These are phyloP conservation scores for Arabis hirsuta DNA, from an alignment of 345 rosid species.

Conservation along the genomic window DNA sequence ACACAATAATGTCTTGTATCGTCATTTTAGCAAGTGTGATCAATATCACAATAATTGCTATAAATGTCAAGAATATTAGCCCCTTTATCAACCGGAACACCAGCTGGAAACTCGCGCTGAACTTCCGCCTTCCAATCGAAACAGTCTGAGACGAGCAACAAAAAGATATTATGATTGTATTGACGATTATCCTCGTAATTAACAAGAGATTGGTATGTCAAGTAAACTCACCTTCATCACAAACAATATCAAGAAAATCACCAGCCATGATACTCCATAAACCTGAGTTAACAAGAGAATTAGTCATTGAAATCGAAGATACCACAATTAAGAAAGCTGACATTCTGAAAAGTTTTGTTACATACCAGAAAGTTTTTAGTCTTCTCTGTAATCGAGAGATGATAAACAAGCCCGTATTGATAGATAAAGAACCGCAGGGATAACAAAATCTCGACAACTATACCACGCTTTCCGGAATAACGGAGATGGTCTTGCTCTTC, in stretches of 20 bases:
- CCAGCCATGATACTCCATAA: constrained; percentile 95
- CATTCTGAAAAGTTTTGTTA: constrained; percentile 12
- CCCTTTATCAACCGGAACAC: constrained; percentile 96
- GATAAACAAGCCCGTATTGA: constrained; percentile 96
- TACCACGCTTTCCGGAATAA: constrained; percentile 92
- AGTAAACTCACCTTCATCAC: constrained; percentile 85
- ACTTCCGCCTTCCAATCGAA: constrained; percentile 90
- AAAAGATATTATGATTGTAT: not conserved
- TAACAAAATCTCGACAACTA: constrained; percentile 83
- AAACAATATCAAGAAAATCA: constrained; percentile 81
- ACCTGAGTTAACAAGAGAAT: constrained; percentile 53
- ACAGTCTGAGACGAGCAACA: constrained; percentile 61
- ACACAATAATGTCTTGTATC: constrained; percentile 76
- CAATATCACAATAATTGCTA: constrained; percentile 74
- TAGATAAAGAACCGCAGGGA: constrained; percentile 87
- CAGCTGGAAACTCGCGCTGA: constrained; percentile 95
- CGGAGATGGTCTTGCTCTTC: constrained; percentile 97
- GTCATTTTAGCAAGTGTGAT: constrained; percentile 93
- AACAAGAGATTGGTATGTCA: constrained; percentile 16
- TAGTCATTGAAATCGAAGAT: not conserved
- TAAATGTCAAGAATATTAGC: constrained; percentile 82
- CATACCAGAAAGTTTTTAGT: constrained; percentile 73
- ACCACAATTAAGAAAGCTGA: not conserved
- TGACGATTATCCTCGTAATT: not conserved
- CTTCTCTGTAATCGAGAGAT: constrained; percentile 60